phyloP scores from a whole-genome alignment of 495 filamentous ascomycete species.

The Neurospora sp. region DNA sequence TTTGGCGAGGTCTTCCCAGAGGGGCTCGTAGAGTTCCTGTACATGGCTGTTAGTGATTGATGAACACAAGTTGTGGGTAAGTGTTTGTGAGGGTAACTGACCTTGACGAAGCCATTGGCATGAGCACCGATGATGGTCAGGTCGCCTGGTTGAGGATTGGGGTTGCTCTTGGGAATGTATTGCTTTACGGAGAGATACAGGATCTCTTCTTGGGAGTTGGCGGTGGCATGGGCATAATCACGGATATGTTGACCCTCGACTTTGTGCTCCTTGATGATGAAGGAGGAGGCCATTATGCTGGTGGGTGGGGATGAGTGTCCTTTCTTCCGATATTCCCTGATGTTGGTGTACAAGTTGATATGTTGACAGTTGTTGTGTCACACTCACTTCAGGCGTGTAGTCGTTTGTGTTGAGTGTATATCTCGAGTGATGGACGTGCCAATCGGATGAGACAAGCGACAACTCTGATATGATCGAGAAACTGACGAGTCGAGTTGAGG shows the following conservation, averaged over 20 bases:
- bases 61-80: not conserved
- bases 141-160: conserved; percentile 54
- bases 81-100: conserved; percentile 11
- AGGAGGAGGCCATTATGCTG: conserved; percentile 17
- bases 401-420: not conserved
- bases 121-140: conserved; percentile 76
- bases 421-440: not conserved
- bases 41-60: not conserved
- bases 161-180: conserved; percentile 65
- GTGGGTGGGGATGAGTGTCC: not conserved
- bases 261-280: conserved; percentile 44
- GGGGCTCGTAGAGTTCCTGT: conserved; percentile 75
- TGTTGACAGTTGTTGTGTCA: not conserved
- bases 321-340: not conserved
- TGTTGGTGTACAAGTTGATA: not conserved
- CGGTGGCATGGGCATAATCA: conserved; percentile 58
- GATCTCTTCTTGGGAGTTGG: conserved; percentile 50
- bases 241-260: conserved; percentile 60
- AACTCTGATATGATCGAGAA: not conserved
- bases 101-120: conserved; percentile 88
- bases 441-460: not conserved
- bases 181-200: conserved; percentile 70
- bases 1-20: conserved; percentile 66
- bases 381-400: not conserved
- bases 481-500: not conserved